Conservation (phyloP, 345 rosid species). For the Gossypium sturtianum region DNA sequence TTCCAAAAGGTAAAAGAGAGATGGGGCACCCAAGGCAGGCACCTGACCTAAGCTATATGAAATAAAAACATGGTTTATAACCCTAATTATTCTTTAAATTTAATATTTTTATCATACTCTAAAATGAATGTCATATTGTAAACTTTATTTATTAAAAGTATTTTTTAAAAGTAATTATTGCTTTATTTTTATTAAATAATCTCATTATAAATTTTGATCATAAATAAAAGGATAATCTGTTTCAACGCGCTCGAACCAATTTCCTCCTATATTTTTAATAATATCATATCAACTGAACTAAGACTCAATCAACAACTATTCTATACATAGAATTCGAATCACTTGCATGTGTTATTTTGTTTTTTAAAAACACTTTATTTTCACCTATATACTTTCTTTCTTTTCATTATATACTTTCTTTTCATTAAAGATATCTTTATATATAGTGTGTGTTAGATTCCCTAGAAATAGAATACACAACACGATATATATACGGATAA, state of each 20-base stretch:
- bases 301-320: neutral
- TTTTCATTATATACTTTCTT: neutral
- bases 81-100: too few species aligned
- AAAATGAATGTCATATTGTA: too few species aligned
- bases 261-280: accelerated
- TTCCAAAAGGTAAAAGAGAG: neutral
- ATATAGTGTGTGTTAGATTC: neutral
- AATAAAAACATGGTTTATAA: too few species aligned
- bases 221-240: accelerated
- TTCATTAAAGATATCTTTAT: neutral
- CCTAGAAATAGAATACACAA: neutral
- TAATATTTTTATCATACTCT: too few species aligned
- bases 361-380: neutral
- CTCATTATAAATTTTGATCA: too few species aligned
- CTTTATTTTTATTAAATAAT: too few species aligned
- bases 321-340: neutral
- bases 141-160: too few species aligned
- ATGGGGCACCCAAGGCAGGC: too few species aligned
- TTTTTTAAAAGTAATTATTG: too few species aligned
- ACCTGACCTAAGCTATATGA: too few species aligned
- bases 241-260: accelerated
- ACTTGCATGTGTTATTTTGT: neutral
- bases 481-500: neutral
- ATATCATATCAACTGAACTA: accelerated
- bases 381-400: neutral